A percentile compares a stretch with the other conserved stretches of the same genome.
Conservation (phyloP, 805 yeast species). For the Soucietia sequanensis region DNA sequence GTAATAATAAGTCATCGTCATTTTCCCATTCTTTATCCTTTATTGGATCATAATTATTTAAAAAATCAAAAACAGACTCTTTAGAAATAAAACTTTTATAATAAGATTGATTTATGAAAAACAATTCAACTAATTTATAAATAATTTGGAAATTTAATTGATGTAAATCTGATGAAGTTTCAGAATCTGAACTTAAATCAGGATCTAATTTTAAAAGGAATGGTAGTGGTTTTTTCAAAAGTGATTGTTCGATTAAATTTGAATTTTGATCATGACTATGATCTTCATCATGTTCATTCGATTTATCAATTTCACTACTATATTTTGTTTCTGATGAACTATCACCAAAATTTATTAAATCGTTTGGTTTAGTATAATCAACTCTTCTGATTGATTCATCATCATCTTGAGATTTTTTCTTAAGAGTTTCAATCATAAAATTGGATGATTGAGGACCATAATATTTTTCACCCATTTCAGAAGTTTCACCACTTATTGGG, state of each 20-base stretch:
- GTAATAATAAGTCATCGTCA: conserved; percentile 47
- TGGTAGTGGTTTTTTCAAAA: conserved; percentile 34
- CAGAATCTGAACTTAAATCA: conserved; percentile 15
- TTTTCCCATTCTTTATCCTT: conserved; percentile 42
- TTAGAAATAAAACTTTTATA: conserved; percentile 41
- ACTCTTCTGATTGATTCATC: not conserved
- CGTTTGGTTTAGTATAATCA: not conserved
- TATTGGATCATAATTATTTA: conserved; percentile 31
- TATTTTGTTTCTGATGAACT: not conserved
- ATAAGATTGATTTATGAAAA: conserved; percentile 39
- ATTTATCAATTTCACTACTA: conserved; percentile 1
- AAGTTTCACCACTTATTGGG: conserved; percentile 33
- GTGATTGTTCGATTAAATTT: conserved; percentile 17
- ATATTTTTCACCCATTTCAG: conserved; percentile 42
- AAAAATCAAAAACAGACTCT: conserved; percentile 30
- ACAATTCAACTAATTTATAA: conserved; percentile 35
- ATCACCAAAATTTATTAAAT: conserved; percentile 2
- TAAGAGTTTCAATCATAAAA: conserved; percentile 44
- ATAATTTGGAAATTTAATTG: conserved; percentile 32
- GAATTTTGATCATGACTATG: not conserved
- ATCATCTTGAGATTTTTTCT: conserved; percentile 11
- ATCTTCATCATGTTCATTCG: conserved; percentile 2
- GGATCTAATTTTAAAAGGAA: conserved; percentile 13
- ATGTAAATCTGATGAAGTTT: conserved; percentile 11
- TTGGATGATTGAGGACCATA: conserved; percentile 52